Percentiles rank a stretch among this genome's conserved stretches.
phyloP scores from a whole-genome alignment of 2,329 filamentous ascomycete species.

The Teratosphaeriaceae sp. region DNA sequence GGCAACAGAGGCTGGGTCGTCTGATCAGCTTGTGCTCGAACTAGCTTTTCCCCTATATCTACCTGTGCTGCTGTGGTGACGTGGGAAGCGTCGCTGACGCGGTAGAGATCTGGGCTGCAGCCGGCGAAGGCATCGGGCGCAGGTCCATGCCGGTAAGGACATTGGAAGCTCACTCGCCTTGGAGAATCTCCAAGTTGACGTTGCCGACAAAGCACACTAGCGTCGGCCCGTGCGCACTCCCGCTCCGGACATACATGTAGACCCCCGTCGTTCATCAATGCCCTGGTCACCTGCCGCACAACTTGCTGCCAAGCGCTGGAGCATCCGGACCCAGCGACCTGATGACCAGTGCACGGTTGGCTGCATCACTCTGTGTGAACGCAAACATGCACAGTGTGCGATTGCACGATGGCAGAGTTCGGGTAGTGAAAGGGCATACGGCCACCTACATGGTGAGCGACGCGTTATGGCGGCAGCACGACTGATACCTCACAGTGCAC shows the following conservation, averaged over 20 bases:
- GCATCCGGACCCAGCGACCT: slow-evolving; percentile 13
- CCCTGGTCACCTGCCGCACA: no score
- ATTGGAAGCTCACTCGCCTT: neutral
- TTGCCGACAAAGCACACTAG: no score
- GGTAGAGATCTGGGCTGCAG: no score
- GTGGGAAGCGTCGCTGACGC: neutral
- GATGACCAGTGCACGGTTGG: slow-evolving; percentile 8
- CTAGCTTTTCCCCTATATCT: neutral
- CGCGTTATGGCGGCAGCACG: no score
- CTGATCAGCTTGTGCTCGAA: neutral
- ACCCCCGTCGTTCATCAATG: no score
- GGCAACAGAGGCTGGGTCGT: neutral
- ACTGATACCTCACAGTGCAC: no score
- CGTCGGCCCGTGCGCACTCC: no score
- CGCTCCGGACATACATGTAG: no score
- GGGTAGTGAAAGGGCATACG: no score
- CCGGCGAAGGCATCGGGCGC: neutral
- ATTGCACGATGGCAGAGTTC: slow-evolving; percentile 18
- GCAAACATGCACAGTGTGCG: slow-evolving; percentile 12
- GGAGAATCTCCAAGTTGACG: neutral
- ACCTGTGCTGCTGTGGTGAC: slow-evolving; percentile 1
- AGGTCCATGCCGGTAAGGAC: neutral
- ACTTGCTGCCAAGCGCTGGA: no score
- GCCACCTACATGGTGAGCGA: no score
- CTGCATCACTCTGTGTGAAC: slow-evolving; percentile 8